phyloP scores from a whole-genome alignment of 176 grass and related monocot species.

The Tillandsia fasciculata region DNA sequence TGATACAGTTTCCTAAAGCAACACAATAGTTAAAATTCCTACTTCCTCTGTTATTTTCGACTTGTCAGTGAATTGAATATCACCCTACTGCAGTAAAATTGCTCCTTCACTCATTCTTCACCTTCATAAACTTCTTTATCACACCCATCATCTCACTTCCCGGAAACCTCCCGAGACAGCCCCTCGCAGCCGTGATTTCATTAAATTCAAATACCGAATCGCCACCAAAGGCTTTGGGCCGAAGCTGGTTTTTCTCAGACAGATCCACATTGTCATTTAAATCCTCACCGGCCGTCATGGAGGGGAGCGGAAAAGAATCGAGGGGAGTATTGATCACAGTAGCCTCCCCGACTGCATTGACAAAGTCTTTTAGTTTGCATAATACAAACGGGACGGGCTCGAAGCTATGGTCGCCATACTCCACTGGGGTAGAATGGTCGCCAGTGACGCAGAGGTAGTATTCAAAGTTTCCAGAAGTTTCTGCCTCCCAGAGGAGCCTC shows the following conservation, averaged over 20 bases:
- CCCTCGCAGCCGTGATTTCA: slow-evolving; percentile 55
- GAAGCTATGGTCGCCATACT: slow-evolving; percentile 90
- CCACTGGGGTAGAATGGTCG: slow-evolving; percentile 92
- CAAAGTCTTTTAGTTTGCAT: slow-evolving; percentile 57
- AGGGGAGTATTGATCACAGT: slow-evolving; percentile 42
- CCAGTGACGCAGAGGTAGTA: slow-evolving; percentile 80
- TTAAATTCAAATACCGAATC: slow-evolving; percentile 68
- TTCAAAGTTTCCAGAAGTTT: slow-evolving; percentile 51
- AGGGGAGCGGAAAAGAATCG: slow-evolving; percentile 66
- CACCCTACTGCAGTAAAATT: no score
- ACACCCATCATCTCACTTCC: slow-evolving; percentile 97
- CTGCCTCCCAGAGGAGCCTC: slow-evolving; percentile 69
- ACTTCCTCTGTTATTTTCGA: no score
- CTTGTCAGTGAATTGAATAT: no score
- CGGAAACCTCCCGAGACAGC: slow-evolving; percentile 83
- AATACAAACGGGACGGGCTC: slow-evolving; percentile 73
- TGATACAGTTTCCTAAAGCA: no score
- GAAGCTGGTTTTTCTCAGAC: neutral
- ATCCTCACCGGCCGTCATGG: slow-evolving; percentile 45
- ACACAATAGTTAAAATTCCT: no score
- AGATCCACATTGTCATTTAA: slow-evolving; percentile 19
- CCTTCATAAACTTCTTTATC: slow-evolving; percentile 82
- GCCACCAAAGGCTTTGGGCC: slow-evolving; percentile 33
- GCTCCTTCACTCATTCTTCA: slow-evolving; percentile 50
- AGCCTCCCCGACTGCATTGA: slow-evolving; percentile 48